A percentile compares a stretch with the other conserved stretches of the same genome.
Evolutionary conservation across 2,329 filamentous ascomycete genomes (phyloP).

Genomic region (Colletotrichum limetticola): DNA sequence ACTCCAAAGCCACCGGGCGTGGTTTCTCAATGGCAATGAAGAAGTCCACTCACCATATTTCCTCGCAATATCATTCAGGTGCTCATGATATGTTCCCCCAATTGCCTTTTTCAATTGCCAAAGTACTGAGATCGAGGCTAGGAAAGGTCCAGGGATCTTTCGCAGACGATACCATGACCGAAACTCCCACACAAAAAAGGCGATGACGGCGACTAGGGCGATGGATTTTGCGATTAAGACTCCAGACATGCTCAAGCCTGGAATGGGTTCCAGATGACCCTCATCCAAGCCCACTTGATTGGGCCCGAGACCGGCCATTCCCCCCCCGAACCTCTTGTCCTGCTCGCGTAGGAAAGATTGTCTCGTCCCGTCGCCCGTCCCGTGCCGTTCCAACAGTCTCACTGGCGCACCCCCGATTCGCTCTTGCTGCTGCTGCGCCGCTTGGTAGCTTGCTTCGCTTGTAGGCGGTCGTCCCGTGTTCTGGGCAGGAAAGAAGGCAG

Average conservation of each 20-base stretch:
- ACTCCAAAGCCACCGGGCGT: background rate
- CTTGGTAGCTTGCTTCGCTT: background rate
- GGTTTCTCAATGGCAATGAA: accelerated
- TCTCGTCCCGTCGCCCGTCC: background rate
- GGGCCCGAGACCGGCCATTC: background rate
- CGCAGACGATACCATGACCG: conserved; percentile 43
- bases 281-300: background rate
- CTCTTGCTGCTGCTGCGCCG: background rate
- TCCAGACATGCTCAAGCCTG: background rate
- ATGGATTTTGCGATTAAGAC: background rate
- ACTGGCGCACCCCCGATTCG: background rate
- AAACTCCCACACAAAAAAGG: conserved; percentile 31
- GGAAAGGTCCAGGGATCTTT: conserved; percentile 43
- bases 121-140: conserved; percentile 39
- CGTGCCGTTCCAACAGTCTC: background rate
- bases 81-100: conserved; percentile 40
- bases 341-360: background rate
- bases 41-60: conserved; percentile 13
- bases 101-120: conserved; percentile 42
- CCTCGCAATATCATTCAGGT: conserved; percentile 41
- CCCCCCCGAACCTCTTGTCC: background rate
- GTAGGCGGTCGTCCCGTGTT: background rate
- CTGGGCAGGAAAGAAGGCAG: background rate
- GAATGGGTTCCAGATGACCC: background rate
- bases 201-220: background rate